phyloP scores from a whole-genome alignment of 805 yeast species.

The Brettanomyces sp. region DNA sequence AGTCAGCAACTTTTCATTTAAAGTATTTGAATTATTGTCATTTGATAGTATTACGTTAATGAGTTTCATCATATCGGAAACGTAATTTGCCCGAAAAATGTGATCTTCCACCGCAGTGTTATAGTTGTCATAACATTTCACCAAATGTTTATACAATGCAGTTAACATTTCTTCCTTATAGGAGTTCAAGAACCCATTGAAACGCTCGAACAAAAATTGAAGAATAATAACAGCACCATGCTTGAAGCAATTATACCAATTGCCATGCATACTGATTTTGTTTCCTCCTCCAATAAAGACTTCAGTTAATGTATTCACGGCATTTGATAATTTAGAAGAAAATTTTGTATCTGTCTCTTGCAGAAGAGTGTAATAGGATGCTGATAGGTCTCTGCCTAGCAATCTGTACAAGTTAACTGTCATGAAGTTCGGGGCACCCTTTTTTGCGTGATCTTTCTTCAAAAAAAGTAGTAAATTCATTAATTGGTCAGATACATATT shows the following conservation, averaged over 20 bases:
- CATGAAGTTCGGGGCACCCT: conserved; percentile 9
- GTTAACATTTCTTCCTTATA: conserved; percentile 20
- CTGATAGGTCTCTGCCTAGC: conserved; percentile 15
- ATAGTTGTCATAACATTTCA: conserved; percentile 25
- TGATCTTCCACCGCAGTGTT: conserved; percentile 23
- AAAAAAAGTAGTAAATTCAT: conserved; percentile 4
- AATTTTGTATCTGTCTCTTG: conserved; percentile 24
- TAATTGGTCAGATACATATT: background rate
- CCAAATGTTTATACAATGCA: conserved; percentile 22
- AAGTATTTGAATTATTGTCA: conserved; percentile 19
- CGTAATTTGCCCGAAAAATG: conserved; percentile 23
- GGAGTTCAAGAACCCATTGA: conserved; percentile 27
- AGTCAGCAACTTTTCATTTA: conserved; percentile 22
- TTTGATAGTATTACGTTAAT: conserved; percentile 20
- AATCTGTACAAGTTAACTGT: conserved; percentile 17
- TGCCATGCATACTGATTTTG: conserved; percentile 22
- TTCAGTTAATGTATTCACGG: conserved; percentile 17
- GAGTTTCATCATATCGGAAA: conserved; percentile 21
- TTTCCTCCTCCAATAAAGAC: conserved; percentile 8
- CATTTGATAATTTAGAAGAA: conserved; percentile 22
- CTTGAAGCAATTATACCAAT: conserved; percentile 24
- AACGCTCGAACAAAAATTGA: conserved; percentile 21
- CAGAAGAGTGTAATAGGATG: conserved; percentile 18
- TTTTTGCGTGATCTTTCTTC: conserved; percentile 11
- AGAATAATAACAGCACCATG: conserved; percentile 22